Conservation (phyloP, 2,329 filamentous ascomycete species). For the Aspergillus sp. region DNA sequence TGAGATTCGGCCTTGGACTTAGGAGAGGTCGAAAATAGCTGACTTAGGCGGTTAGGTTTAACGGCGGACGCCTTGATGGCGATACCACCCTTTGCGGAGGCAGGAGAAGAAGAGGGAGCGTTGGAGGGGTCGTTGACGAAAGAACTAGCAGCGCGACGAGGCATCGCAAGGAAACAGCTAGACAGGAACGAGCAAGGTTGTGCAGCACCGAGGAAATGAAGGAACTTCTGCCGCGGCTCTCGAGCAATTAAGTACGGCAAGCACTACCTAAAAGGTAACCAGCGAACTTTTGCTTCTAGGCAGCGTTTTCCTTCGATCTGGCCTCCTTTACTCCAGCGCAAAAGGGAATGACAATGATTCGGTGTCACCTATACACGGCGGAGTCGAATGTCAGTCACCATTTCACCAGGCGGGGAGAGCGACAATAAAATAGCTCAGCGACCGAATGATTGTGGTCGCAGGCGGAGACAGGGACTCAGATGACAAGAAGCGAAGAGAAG, state of each 20-base stretch:
- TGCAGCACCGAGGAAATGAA: conserved; percentile 14
- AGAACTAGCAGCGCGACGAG: conserved; percentile 63
- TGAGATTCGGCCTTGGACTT: conserved; percentile 67
- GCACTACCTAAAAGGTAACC: conserved; percentile 15
- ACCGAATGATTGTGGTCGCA: neutral
- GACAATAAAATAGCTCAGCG: neutral
- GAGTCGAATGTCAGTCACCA: conserved; percentile 5
- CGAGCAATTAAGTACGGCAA: conserved; percentile 4
- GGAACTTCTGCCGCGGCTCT: conserved; percentile 15
- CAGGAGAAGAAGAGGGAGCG: conserved; percentile 52
- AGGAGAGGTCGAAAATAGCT: conserved; percentile 79
- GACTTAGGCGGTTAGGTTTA: conserved; percentile 74
- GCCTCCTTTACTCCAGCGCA: neutral
- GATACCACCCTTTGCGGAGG: conserved; percentile 57
- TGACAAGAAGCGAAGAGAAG: neutral
- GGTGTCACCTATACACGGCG: conserved; percentile 8
- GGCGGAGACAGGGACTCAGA: neutral
- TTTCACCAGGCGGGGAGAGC: neutral
- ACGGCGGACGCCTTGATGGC: conserved; percentile 51
- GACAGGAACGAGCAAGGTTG: conserved; percentile 15
- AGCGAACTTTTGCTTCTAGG: neutral
- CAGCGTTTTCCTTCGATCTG: neutral
- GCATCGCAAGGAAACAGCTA: conserved; percentile 54
- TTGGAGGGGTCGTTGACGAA: conserved; percentile 54
- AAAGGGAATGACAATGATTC: conserved; percentile 6